Base-by-base conservation (phyloP, 495 filamentous ascomycete genomes). In the Extremus antarcticus region DNA sequence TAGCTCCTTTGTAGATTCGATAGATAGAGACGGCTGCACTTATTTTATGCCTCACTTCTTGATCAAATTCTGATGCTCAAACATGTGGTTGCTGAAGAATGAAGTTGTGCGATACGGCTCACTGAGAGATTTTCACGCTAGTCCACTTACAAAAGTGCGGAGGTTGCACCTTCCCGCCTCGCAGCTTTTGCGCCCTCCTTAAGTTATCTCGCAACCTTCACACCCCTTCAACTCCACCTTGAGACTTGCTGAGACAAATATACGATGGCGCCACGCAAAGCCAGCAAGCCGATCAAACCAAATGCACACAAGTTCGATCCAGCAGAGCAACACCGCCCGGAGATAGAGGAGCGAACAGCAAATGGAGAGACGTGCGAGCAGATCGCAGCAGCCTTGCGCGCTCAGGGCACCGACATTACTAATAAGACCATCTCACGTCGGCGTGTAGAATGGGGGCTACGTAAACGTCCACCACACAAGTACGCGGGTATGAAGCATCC, bases 291-390 rank as follows among this genome's bases (percentile, higher is more conserved):
- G 13, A 13, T 7, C 29, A 35, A 13, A 13, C 29, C 29, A 13
- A 7, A 4, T 7, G 29, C 29, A 35, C 4, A 45, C 41, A 45
- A 45, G 41, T 45, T 45, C 51, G 51, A 54, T 39, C 25, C 45
- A 9, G 32, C 32, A 9, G 29, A 23, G 22, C 25, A 25, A 24
- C 24, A 50, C 24, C 54, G 45, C 17, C 29, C 25, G 1, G 35
- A 56, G 24, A 50, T 56, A 22, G 24, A 41, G 29, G 50, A 55
- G n/a, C 56, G 56, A 1, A 53, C 50, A 2, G 17, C 20, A 9
- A 35, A 25, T 48, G 56, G 56, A 16, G 56, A 58, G 43, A 43
- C 56, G 13, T 58, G 50, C 45, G 35, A 53, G 48, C 41, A 53
- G 32, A 58, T 58, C 20, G 43, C 56, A 10, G 43, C 3, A 21